Percentiles rank a stretch among this genome's conserved stretches.
Evolutionary conservation across 108 stramenopile species (phyloP).

Genomic region (Nitzschia palea): DNA sequence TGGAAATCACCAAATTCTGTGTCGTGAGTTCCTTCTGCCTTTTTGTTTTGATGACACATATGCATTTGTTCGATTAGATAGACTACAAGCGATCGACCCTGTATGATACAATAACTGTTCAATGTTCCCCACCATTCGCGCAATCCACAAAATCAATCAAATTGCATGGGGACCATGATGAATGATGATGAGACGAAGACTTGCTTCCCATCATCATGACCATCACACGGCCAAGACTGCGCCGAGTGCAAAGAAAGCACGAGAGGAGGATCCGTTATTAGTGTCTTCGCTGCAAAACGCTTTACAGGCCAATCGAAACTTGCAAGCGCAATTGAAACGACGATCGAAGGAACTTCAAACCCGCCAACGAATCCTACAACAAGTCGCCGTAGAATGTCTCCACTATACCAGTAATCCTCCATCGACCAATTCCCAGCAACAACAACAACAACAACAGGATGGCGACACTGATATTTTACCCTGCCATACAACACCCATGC

Average conservation of each 20-base stretch:
- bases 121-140: too few relatives aligned
- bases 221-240: too few relatives aligned
- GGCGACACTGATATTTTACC: neutral
- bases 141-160: too few relatives aligned
- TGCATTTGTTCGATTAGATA: too few relatives aligned
- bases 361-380: conserved; percentile 17
- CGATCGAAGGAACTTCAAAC: conserved; percentile 1
- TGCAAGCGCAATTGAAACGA: conserved; percentile 15
- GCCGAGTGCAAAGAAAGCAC: neutral
- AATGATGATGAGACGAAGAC: too few relatives aligned
- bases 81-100: too few relatives aligned
- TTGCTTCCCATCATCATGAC: too few relatives aligned
- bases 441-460: neutral
- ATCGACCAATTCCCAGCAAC: neutral
- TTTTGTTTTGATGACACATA: too few relatives aligned
- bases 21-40: too few relatives aligned
- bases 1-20: too few relatives aligned
- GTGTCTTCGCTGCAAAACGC: conserved; percentile 15
- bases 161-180: too few relatives aligned
- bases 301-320: conserved; percentile 22
- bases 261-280: neutral
- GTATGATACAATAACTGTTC: too few relatives aligned
- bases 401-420: neutral
- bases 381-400: conserved; percentile 11
- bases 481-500: neutral